Conservation (phyloP, 2,329 filamentous ascomycete species). For the Fusarium albosuccineum region DNA sequence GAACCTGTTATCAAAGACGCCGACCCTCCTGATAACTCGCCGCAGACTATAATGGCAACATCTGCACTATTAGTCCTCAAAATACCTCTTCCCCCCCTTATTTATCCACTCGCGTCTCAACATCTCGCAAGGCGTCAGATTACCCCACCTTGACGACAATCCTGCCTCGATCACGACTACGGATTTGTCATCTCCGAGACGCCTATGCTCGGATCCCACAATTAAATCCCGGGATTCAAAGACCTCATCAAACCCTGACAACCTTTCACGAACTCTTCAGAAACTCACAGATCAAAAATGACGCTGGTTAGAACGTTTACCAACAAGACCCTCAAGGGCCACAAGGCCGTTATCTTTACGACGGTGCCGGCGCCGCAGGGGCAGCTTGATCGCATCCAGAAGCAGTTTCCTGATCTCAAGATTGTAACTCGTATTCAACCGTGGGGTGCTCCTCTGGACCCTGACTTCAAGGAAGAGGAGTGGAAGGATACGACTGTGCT, state of each 20-base stretch:
- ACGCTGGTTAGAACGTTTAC: conserved; percentile 29
- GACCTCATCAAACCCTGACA: conserved; percentile 1
- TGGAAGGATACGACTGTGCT: conserved; percentile 65
- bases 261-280: background rate
- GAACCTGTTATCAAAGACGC: too few species aligned
- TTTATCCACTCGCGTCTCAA: conserved; percentile 11
- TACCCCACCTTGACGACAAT: conserved; percentile 45
- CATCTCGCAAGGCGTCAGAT: conserved; percentile 33
- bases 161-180: conserved; percentile 8
- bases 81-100: background rate
- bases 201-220: conserved; percentile 9
- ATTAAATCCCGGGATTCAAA: conserved; percentile 17
- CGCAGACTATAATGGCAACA: conserved; percentile 35
- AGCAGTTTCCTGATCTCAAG: conserved; percentile 59
- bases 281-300: conserved; percentile 16
- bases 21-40: background rate
- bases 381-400: conserved; percentile 54
- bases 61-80: conserved; percentile 25
- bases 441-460: conserved; percentile 47
- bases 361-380: conserved; percentile 49
- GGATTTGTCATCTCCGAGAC: conserved; percentile 40
- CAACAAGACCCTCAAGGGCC: conserved; percentile 60
- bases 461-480: conserved; percentile 51
- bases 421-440: conserved; percentile 50
- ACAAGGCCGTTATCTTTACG: conserved; percentile 61